Percentiles rank a stretch among this genome's conserved stretches.
Evolutionary conservation across 2,329 filamentous ascomycete genomes (phyloP).

Genomic region (Ambrosiella xylebori): DNA sequence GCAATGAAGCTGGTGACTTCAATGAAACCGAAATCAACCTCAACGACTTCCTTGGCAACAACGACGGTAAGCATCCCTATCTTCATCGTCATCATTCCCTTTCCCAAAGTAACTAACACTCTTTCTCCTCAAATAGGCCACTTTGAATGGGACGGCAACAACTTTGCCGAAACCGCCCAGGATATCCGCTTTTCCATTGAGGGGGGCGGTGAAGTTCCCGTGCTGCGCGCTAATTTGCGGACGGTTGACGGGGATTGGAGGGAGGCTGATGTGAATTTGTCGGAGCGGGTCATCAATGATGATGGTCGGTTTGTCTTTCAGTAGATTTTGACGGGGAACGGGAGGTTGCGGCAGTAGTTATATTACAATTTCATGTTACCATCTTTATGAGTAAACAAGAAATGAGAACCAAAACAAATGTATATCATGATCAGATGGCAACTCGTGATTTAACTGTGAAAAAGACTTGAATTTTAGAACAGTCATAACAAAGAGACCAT

Average conservation of each 20-base stretch:
- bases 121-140: neutral
- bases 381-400: no score
- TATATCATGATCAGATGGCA: no score
- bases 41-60: slow-evolving; percentile 34
- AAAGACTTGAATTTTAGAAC: neutral
- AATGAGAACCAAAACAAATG: no score
- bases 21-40: slow-evolving; percentile 34
- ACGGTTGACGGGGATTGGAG: slow-evolving; percentile 26
- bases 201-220: slow-evolving; percentile 30
- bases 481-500: no score
- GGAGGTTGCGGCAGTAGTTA: neutral
- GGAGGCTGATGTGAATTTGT: slow-evolving; percentile 34
- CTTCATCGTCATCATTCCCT: neutral
- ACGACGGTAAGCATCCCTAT: slow-evolving; percentile 24
- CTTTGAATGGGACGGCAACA: slow-evolving; percentile 15
- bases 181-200: slow-evolving; percentile 32
- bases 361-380: no score
- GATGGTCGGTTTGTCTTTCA: slow-evolving; percentile 28
- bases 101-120: slow-evolving; percentile 5
- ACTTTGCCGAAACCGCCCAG: slow-evolving; percentile 30
- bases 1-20: slow-evolving; percentile 25
- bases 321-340: slow-evolving; percentile 8
- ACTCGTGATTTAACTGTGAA: no score
- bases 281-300: slow-evolving; percentile 36
- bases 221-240: slow-evolving; percentile 33